Evolutionary conservation across 805 yeast species (phyloP), one percentile per base, ranked within the genome.

Genomic region (Metschnikowia sp.): DNA sequence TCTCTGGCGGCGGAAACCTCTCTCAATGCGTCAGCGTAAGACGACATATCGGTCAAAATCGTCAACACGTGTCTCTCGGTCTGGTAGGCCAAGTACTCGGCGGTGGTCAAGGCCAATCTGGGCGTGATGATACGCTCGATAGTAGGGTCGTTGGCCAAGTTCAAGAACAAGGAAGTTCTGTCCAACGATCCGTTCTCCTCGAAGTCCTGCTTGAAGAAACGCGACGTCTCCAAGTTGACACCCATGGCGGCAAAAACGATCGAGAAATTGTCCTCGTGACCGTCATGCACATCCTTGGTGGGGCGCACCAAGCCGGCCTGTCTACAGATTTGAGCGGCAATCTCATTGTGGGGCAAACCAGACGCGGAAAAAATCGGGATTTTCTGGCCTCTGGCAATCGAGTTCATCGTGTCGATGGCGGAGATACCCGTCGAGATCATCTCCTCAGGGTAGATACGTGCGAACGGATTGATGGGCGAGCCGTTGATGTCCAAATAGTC

Each of bases 171-270:
- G 0, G 97, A 86, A 40, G 97, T 95, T 81, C 99, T 90, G 72
- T 94, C 99, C 64, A 94, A 79, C 28, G 97, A 91, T 31, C 99
- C 99, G 65, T 94, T 94, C 72, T 94, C 98, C 77, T 95, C 98
- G 74, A 94, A 94, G 76, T 94, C 99, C 74, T 94, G 98, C 75
- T 92, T 89, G 84, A 94, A 94, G 77, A 94, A 94, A 70, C 99
- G 82, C 29, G 98, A 89, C 32, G 99, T 94, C 75, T 95, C 99
- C 74, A 94, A 82, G 69, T 95, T 94, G 58, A 92, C 99, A 82
- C 99, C 99, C 99, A 95, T 94, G 50, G 99, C 99, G 36, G 98
- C 99, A 65, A 94, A 94, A 34, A 94, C 99, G 72, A 94, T 95
- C 45, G 97, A 88, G 87, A 94, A 94, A 73, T 94, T 94, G 62